Evolutionary conservation across 2,329 filamentous ascomycete genomes (phyloP), one percentile per base, ranked within the genome.

Genomic region (Stagonosporopsis chrysanthemi): DNA sequence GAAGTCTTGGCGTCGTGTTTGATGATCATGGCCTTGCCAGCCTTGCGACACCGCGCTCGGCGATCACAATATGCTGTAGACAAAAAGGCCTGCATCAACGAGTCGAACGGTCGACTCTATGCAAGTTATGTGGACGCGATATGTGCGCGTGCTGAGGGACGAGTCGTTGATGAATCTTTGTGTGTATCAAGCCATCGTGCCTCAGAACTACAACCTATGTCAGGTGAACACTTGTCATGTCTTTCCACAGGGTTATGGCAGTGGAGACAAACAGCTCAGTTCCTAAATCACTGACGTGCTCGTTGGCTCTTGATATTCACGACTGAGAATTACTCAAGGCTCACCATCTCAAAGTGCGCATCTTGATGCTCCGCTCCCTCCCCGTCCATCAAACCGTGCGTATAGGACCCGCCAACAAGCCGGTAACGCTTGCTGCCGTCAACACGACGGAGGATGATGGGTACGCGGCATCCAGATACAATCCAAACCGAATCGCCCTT

Each of bases 351-450:
- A 19, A 19, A 19, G 19, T 19, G 19, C 19, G 19, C 19, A 19
- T 19, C 19, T 3, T 19, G 19, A 19, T 19, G 19, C 9, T 29
- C 11, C 31, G 61, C 15, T 8, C 45, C 35, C 23, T 66, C 58
- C 4, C 65, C 62, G 23, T 64, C 40, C 65, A 66, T 67, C 17
- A 65, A 52, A 2, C 65, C 60, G 55, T 65, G 63, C 4, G 42
- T 62, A 65, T 26, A 26, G 3, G 59, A 35, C 2, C 61, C 63
- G 8, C 65, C 64, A 29, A 69, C 57, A 11, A 67, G 51, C 6
- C 42, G 38, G 45, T 62, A 58, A 17, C 41, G 38, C 15, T 23
- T 15, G 19, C 51, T 58, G 0, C 35, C 42, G 7, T 56, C 55
- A 14, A 56, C n/a, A 4, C 41, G 52, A 22, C 60, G 58, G 7